Conservation (phyloP, 1,284 basidiomycete genomes). For the Xanthoconium separans region DNA sequence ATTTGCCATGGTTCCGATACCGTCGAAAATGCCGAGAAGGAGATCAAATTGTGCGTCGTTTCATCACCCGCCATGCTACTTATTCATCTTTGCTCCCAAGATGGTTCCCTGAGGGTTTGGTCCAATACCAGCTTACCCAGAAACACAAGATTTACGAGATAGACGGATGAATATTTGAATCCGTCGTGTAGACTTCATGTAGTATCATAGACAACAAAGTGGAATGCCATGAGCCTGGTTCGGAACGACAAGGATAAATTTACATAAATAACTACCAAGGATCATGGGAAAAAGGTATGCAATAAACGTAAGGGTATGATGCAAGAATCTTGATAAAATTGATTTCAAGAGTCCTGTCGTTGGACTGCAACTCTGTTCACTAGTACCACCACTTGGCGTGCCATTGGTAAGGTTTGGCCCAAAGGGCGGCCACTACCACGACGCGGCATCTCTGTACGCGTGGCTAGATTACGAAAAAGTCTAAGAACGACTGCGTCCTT, state of each 20-base stretch:
- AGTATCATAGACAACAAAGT: constrained; percentile 26
- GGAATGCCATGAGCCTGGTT: neutral
- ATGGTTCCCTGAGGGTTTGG: constrained; percentile 84
- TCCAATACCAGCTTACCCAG: constrained; percentile 72
- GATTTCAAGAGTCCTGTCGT: constrained; percentile 5
- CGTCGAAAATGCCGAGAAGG: constrained; percentile 88
- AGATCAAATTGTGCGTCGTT: constrained; percentile 78
- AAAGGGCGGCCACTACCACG: constrained; percentile 8
- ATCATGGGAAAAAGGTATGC: constrained; percentile 13
- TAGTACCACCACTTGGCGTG: constrained; percentile 26
- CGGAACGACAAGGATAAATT: constrained; percentile 3
- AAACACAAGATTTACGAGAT: constrained; percentile 84
- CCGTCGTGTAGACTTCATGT: neutral
- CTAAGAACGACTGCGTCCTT: constrained; percentile 2
- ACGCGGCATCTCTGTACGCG: constrained; percentile 2
- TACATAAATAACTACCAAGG: neutral
- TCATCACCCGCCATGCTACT: neutral
- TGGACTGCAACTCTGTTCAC: constrained; percentile 1
- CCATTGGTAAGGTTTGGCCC: constrained; percentile 18
- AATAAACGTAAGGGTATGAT: constrained; percentile 25
- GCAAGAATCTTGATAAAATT: constrained; percentile 5
- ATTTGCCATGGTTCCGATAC: constrained; percentile 95
- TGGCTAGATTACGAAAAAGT: constrained; percentile 5
- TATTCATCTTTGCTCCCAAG: constrained; percentile 38
- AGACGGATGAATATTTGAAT: constrained; percentile 30